These are phyloP conservation scores for Penicillium psychrosexuale DNA, from an alignment of 2,329 filamentous ascomycete genomes.

Conservation along the genomic window DNA sequence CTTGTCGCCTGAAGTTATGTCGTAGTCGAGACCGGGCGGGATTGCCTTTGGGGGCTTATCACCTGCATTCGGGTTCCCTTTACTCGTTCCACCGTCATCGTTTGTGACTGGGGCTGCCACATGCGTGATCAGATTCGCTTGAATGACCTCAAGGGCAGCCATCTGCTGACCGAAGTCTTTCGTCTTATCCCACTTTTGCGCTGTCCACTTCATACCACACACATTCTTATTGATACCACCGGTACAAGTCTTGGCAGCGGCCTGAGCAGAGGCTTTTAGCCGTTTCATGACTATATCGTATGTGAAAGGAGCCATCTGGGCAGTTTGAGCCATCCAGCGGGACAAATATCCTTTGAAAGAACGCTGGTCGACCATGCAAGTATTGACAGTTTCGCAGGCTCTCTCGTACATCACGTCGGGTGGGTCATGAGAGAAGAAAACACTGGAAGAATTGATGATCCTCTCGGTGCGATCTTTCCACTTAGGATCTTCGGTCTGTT, in stretches of 20 bases:
- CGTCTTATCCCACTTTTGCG: slow-evolving; percentile 35
- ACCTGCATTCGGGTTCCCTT: slow-evolving; percentile 32
- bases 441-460: slow-evolving; percentile 53
- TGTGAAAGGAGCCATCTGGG: slow-evolving; percentile 58
- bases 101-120: slow-evolving; percentile 33
- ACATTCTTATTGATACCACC: slow-evolving; percentile 42
- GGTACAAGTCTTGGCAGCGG: slow-evolving; percentile 54
- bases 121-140: slow-evolving; percentile 31
- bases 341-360: slow-evolving; percentile 65
- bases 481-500: slow-evolving; percentile 37
- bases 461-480: slow-evolving; percentile 55
- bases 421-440: slow-evolving; percentile 50
- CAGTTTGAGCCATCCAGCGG: slow-evolving; percentile 58
- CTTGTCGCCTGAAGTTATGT: slow-evolving; percentile 36
- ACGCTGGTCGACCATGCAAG: slow-evolving; percentile 62
- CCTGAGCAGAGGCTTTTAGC: slow-evolving; percentile 53
- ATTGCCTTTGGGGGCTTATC: slow-evolving; percentile 11
- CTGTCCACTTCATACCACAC: slow-evolving; percentile 45
- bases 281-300: slow-evolving; percentile 50
- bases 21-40: slow-evolving; percentile 13
- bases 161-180: slow-evolving; percentile 43
- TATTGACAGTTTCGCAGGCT: slow-evolving; percentile 55
- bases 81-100: slow-evolving; percentile 33
- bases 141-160: slow-evolving; percentile 37
- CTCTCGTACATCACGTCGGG: slow-evolving; percentile 56